Conservation (phyloP, 768 basidiomycete species). For the Psilocybe azurescens region DNA sequence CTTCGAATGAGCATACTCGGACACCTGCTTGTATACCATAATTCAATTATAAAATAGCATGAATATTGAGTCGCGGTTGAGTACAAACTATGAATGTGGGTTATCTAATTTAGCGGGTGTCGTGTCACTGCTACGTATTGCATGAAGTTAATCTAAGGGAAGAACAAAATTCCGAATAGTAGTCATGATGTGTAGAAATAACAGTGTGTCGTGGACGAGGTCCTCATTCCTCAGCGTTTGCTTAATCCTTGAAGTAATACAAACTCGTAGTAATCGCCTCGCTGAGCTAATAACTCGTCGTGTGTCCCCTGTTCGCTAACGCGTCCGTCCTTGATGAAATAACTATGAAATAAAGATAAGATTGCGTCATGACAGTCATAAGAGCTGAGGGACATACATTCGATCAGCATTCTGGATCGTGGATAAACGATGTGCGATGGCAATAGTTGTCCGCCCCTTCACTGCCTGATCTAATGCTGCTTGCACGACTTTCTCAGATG, state of each 20-base stretch:
- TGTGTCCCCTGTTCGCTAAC: slow-evolving; percentile 90
- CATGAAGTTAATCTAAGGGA: too few relatives aligned
- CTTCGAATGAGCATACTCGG: too few relatives aligned
- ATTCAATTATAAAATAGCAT: too few relatives aligned
- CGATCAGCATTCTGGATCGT: slow-evolving; percentile 91
- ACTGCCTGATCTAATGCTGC: slow-evolving; percentile 92
- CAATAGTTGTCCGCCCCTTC: slow-evolving; percentile 90
- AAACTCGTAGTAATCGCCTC: slow-evolving; percentile 81
- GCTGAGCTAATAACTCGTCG: slow-evolving; percentile 70
- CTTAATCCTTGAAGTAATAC: slow-evolving; percentile 82
- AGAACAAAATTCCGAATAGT: too few relatives aligned
- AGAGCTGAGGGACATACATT: slow-evolving; percentile 58
- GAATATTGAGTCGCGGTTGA: too few relatives aligned
- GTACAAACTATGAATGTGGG: too few relatives aligned
- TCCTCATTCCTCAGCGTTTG: slow-evolving; percentile 32
- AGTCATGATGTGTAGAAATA: neutral
- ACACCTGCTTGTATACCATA: too few relatives aligned
- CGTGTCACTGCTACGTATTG: too few relatives aligned
- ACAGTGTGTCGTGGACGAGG: neutral
- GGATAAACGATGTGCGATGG: slow-evolving; percentile 93
- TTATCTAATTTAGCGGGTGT: too few relatives aligned
- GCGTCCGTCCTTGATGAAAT: slow-evolving; percentile 86
- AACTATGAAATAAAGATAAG: slow-evolving; percentile 46
- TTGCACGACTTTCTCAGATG: slow-evolving; percentile 94
- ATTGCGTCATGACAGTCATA: slow-evolving; percentile 4